Conservation (phyloP, 1,139 yeast species). For the Kazachstania sp. region DNA sequence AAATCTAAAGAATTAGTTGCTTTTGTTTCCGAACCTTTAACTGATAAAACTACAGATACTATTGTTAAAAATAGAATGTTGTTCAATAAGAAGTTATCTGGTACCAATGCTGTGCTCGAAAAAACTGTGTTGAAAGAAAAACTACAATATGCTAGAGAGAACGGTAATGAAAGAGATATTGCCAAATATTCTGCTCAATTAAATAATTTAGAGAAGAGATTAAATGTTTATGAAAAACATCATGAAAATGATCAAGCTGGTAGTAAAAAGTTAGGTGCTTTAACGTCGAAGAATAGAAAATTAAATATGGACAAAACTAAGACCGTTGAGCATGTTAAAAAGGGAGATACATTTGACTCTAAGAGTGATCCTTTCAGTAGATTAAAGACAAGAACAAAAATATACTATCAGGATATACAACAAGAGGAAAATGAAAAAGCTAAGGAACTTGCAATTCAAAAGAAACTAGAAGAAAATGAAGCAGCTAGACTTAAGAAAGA, state of each 20-base stretch:
- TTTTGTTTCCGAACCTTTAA: constrained; percentile 57
- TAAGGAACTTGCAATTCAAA: constrained; percentile 35
- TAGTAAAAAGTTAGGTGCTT: constrained; percentile 31
- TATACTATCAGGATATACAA: constrained; percentile 54
- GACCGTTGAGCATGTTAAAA: constrained; percentile 64
- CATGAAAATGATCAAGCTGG: constrained; percentile 32
- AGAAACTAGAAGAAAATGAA: constrained; percentile 30
- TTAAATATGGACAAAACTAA: constrained; percentile 70
- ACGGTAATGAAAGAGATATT: constrained; percentile 45
- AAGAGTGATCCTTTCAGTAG: constrained; percentile 83
- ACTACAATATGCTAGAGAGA: constrained; percentile 67
- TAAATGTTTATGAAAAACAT: constrained; percentile 36
- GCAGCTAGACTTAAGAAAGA: constrained; percentile 33
- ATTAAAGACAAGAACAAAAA: constrained; percentile 75
- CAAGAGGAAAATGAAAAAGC: constrained; percentile 41
- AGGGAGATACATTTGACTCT: constrained; percentile 38
- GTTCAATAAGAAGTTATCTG: constrained; percentile 47
- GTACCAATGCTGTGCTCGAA: constrained; percentile 72
- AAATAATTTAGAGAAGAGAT: constrained; percentile 41
- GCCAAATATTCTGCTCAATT: constrained; percentile 34
- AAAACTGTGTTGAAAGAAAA: constrained; percentile 68
- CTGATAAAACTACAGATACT: constrained; percentile 68
- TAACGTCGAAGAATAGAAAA: constrained; percentile 60
- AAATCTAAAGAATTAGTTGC: constrained; percentile 54
- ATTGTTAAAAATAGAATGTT: constrained; percentile 68